These are phyloP conservation scores for Nymphaea colorata DNA, from an alignment of 164 flowering plant genomes.

Conservation along the genomic window DNA sequence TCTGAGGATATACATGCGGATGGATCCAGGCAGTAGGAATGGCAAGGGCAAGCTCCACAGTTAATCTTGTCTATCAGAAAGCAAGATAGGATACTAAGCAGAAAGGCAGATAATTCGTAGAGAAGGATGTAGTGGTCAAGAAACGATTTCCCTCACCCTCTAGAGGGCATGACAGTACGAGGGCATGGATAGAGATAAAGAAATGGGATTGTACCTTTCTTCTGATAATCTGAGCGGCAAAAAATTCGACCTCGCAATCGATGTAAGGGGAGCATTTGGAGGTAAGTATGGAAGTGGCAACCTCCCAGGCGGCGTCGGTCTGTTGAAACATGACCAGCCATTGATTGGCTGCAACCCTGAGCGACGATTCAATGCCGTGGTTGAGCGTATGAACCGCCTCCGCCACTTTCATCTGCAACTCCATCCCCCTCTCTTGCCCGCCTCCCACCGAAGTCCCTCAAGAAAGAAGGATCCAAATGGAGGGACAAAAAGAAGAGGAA, in stretches of 20 bases:
- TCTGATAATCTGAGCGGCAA: constrained; percentile 92
- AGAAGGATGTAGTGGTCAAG: too few species aligned
- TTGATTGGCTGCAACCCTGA: constrained; percentile 92
- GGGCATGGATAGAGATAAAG: background rate
- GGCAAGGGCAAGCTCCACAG: too few species aligned
- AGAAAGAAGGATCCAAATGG: too few species aligned
- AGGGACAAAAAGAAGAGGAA: too few species aligned
- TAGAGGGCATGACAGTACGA: background rate
- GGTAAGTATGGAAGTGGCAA: constrained; percentile 76
- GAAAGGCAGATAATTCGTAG: too few species aligned
- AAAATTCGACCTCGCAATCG: constrained; percentile 71
- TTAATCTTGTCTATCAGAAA: too few species aligned
- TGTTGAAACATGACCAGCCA: constrained; percentile 98
- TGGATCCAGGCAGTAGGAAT: too few species aligned
- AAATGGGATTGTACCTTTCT: constrained; percentile 43
- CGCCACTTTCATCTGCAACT: constrained; percentile 64
- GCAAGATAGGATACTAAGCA: too few species aligned
- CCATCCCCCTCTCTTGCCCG: constrained; percentile 19
- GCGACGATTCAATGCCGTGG: constrained; percentile 75
- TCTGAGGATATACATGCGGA: too few species aligned
- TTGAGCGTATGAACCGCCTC: constrained; percentile 80
- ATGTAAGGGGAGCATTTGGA: constrained; percentile 25
- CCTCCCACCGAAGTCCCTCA: background rate
- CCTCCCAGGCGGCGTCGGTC: constrained; percentile 81
- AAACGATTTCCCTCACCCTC: too few species aligned